phyloP scores from a whole-genome alignment of 306 rosid genomes.

The Citrullus amarus region DNA sequence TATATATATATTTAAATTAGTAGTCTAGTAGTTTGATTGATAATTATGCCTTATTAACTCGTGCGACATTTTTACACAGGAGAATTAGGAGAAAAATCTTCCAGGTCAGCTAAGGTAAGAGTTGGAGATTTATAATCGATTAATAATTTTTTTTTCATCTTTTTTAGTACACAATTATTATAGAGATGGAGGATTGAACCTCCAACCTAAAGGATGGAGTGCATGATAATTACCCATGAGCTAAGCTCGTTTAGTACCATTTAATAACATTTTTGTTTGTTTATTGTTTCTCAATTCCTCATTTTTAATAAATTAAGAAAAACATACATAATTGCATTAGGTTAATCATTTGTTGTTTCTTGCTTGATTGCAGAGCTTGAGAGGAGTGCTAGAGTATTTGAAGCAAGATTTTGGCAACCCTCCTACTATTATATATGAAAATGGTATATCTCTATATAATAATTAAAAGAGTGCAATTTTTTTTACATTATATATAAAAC shows the following conservation, averaged over 20 bases:
- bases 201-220: too few relatives aligned
- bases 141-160: too few relatives aligned
- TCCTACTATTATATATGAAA: constrained; percentile 43
- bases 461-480: too few relatives aligned
- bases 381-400: constrained; percentile 24
- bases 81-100: not conserved
- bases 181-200: too few relatives aligned
- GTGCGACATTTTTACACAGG: not conserved
- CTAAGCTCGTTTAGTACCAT: too few relatives aligned
- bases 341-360: not conserved
- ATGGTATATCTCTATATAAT: constrained; percentile 25
- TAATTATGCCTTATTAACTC: not conserved
- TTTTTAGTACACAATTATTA: too few relatives aligned
- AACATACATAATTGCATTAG: too few relatives aligned
- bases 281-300: not conserved
- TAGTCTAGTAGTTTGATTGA: not conserved
- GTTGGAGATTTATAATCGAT: not conserved
- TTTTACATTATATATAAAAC: too few relatives aligned
- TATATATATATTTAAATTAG: too few relatives aligned
- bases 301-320: too few relatives aligned
- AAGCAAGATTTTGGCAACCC: constrained; percentile 50
- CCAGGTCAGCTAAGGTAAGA: not conserved
- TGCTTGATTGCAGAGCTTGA: constrained; percentile 26
- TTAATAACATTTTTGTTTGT: too few relatives aligned
- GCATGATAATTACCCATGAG: too few relatives aligned